phyloP scores from a whole-genome alignment of 129 eudicot genomes.

The Lonicera japonica region DNA sequence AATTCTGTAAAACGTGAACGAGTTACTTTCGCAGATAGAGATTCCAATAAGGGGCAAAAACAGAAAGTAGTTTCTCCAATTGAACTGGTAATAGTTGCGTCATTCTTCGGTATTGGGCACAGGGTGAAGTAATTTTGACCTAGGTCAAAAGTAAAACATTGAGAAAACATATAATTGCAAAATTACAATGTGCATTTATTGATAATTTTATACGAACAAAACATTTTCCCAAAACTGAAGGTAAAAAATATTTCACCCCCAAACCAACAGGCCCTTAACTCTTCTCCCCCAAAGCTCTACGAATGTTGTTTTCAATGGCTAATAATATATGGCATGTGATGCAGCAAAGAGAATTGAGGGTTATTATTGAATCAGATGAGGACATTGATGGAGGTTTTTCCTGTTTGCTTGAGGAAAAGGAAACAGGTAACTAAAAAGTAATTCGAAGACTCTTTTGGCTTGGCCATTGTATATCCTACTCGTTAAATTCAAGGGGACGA shows the following conservation, averaged over 20 bases:
- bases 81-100: constrained; percentile 38
- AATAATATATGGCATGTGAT: constrained; percentile 9
- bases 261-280: no score
- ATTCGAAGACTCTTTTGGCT: background rate
- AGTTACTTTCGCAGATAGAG: constrained; percentile 12
- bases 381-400: constrained; percentile 51
- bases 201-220: no score
- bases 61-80: constrained; percentile 29
- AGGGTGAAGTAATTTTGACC: background rate
- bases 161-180: no score
- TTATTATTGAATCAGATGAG: constrained; percentile 59
- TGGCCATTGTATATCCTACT: no score
- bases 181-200: no score
- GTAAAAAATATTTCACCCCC: no score
- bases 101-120: no score
- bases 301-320: background rate
- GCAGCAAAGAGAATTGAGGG: constrained; percentile 40
- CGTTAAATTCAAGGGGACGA: background rate
- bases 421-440: constrained; percentile 29
- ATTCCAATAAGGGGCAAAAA: constrained; percentile 26
- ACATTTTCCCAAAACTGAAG: no score
- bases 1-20: constrained; percentile 52
- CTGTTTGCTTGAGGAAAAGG: constrained; percentile 51
- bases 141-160: no score
- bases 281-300: no score